Evolutionary conservation across 441 rosid genomes (phyloP), one percentile per base, ranked within the genome.

Genomic region (Sinapis alba): DNA sequence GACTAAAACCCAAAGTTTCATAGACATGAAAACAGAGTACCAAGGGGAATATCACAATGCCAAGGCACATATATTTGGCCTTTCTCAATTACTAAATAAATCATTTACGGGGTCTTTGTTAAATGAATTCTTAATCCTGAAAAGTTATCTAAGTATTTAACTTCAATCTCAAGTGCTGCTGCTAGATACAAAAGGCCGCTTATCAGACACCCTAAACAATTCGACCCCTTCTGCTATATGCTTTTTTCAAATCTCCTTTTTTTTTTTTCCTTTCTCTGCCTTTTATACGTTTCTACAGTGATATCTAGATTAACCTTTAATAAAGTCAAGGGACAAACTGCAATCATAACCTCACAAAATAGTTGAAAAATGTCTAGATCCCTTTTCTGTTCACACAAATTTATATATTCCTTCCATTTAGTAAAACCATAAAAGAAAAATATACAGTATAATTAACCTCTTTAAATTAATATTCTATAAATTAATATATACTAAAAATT

Each of bases 241-340:
- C 88, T 85, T 88, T 84, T 50, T 67, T 62, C 30, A 47, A 47
- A 6, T 47, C 54, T 47, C 54, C 19, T 41, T 73, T 24, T 50
- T 16, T 41, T 41, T 73, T 24, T 50, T 16, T 41, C 13, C 21
- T 70, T 45, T 32, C 19, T 65, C 34, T 71, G 53, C 75, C 75
- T 71, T 80, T 62, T 65, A 59, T 75, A 69, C 62, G 73, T 73
- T 84, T 80, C 76, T 59, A 28, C 59, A 76, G 56, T 76, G 62
- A 47, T 58, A 64, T 77, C 11, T 60, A 27, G 11, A 65, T 51
- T 56, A 79, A 80, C 88, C 78, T 83, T 78, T 70, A 66, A 72
- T 78, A 79, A 88, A 87, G 85, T 79, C 86, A 79, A 79, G 86
- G 74, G 83, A 80, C 83, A 78, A 63, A 65, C 28, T 67, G 18